Evolutionary conservation across 208 protist species (phyloP).

Genomic region (Trypanosoma boissoni): DNA sequence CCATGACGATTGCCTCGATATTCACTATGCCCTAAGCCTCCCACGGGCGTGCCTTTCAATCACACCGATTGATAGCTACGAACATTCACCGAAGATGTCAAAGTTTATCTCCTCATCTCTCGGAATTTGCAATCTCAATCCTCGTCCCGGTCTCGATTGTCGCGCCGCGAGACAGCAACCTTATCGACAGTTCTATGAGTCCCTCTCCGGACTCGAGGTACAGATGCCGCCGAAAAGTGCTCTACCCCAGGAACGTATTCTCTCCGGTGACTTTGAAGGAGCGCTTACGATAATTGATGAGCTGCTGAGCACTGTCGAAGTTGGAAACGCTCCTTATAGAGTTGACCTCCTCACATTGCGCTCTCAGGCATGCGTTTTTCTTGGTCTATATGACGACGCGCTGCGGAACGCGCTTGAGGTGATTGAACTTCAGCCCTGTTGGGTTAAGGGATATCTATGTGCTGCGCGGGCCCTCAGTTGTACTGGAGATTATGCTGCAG

Average conservation of each 20-base stretch:
- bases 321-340: not conserved
- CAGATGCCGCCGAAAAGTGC: slow-evolving; percentile 3
- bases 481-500: slow-evolving; percentile 47
- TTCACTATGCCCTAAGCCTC: slow-evolving; percentile 51
- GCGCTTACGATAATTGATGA: slow-evolving; percentile 19
- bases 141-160: slow-evolving; percentile 18
- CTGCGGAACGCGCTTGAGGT: slow-evolving; percentile 47
- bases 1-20: slow-evolving; percentile 21
- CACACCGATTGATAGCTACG: slow-evolving; percentile 54
- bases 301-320: not conserved
- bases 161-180: not conserved
- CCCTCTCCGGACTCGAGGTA: slow-evolving; percentile 22
- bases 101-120: slow-evolving; percentile 36
- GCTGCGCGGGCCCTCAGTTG: slow-evolving; percentile 58
- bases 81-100: slow-evolving; percentile 27
- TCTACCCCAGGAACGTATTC: slow-evolving; percentile 16
- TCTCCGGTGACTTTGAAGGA: slow-evolving; percentile 12
- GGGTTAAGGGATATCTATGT: slow-evolving; percentile 62
- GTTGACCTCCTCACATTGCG: slow-evolving; percentile 55
- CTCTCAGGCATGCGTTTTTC: slow-evolving; percentile 65
- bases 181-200: slow-evolving; percentile 31
- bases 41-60: slow-evolving; percentile 65
- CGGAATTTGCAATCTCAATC: slow-evolving; percentile 39
- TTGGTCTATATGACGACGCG: slow-evolving; percentile 41
- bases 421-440: slow-evolving; percentile 46